phyloP scores from a whole-genome alignment of 2,329 filamentous ascomycete species.

The Pestalotiopsis sp. region DNA sequence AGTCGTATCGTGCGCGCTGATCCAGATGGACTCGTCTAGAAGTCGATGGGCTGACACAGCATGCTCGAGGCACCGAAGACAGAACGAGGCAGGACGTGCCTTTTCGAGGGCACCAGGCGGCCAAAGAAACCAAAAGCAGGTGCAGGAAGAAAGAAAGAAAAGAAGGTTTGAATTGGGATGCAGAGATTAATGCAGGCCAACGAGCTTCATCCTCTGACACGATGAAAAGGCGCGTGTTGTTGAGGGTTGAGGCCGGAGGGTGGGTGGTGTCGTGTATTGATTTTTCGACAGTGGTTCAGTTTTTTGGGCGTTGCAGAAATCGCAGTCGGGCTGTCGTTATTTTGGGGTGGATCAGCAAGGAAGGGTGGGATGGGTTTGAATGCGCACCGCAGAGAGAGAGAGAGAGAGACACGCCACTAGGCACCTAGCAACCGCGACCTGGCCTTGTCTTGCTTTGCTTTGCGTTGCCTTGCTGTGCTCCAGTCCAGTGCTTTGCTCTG shows the following conservation, averaged over 20 bases:
- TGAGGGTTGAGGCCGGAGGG: neutral
- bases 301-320: constrained; percentile 13
- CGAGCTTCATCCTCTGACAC: constrained; percentile 11
- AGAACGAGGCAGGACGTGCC: neutral
- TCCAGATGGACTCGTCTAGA: constrained; percentile 9
- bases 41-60: constrained; percentile 5
- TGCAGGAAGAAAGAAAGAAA: neutral
- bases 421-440: neutral
- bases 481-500: neutral
- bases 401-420: no score
- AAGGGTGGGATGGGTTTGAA: neutral
- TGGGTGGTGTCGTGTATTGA: neutral
- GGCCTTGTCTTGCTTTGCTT: neutral
- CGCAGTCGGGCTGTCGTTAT: constrained; percentile 10
- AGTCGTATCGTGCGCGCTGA: neutral
- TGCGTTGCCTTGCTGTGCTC: neutral
- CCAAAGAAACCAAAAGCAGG: neutral
- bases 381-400: no score
- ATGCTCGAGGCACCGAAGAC: constrained; percentile 6
- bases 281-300: constrained; percentile 2
- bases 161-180: neutral
- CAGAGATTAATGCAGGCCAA: neutral
- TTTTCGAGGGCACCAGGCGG: neutral
- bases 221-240: constrained; percentile 9
- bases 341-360: constrained; percentile 9